Base-by-base conservation (phyloP, 345 rosid genomes). In the Lumnitzera racemosa region DNA sequence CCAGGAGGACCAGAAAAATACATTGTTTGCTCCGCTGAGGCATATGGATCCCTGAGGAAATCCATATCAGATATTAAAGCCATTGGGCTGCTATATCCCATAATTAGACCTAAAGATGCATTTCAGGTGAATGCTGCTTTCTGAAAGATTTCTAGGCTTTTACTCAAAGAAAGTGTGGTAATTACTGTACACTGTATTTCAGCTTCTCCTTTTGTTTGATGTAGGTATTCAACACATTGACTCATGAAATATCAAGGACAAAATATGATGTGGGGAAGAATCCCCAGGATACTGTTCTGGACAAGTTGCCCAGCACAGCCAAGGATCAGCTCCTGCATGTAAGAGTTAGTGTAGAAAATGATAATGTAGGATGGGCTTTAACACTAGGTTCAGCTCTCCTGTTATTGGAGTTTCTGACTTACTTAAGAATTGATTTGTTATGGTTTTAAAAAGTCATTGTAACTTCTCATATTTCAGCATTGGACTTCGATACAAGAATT, bases 401-500 rank as follows among this genome's bases (percentile, higher is more conserved):
- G n/a, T 16, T 9, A 17, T 15, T 58, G n/a, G 15, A 24, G 27
- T 60, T 50, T n/a, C 29, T 47, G 36, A 5, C 11, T 5, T 36
- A 36, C 43, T 36, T n/a, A 46, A 16, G n/a, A 46, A 4, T 20
- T 15, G 9, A 47, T 8, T 13, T 41, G 12, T 43, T 53, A 50
- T 50, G 17, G 46, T 59, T 50, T 59, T 12, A 59, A 24, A 27
- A 15, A 27, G 13, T 50, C 49, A 31, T 51, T 57, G 53, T 29
- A 17, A 16, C 31, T 25, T 4, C 57, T 57, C 46, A 57, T 66
- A 65, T 63, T 74, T 59, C 87, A 92, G 96, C 89, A 78, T 51
- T 87, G 89, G 91, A 73, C 79, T 10, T 83, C 95, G 25, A 81
- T 87, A 61, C 86, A 85, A 68, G 98, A 92, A 79, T 66, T 89